phyloP scores from a whole-genome alignment of 1,139 yeast genomes.

The Yamadazyma triangularis region DNA sequence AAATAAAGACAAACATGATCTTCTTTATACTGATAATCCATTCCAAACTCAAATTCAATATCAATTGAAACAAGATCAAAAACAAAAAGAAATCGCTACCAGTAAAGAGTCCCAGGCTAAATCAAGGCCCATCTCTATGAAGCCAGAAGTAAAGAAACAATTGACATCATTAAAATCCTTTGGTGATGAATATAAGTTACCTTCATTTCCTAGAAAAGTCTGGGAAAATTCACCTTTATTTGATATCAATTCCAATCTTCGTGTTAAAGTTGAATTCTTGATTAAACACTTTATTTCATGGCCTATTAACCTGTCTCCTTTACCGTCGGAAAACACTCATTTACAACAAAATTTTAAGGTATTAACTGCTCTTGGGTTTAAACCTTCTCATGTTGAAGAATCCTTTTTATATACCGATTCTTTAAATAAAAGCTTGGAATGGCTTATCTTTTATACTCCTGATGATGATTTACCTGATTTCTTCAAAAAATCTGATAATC shows the following conservation, averaged over 20 bases:
- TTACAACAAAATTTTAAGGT: constrained; percentile 12
- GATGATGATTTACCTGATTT: constrained; percentile 83
- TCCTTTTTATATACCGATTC: constrained; percentile 57
- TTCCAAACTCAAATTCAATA: constrained; percentile 48
- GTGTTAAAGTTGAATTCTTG: constrained; percentile 52
- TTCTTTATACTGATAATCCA: constrained; percentile 64
- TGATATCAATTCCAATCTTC: constrained; percentile 44
- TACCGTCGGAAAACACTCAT: constrained; percentile 7
- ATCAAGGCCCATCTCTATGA: not conserved
- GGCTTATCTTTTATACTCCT: constrained; percentile 84
- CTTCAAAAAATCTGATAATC: constrained; percentile 43
- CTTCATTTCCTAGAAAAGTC: constrained; percentile 29
- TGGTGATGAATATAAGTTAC: not conserved
- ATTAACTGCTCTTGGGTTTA: constrained; percentile 57
- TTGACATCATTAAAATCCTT: not conserved
- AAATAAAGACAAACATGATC: constrained; percentile 49
- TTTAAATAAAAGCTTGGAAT: constrained; percentile 62
- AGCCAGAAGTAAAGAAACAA: not conserved
- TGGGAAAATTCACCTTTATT: constrained; percentile 64
- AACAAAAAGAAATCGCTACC: constrained; percentile 3
- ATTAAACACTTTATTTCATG: constrained; percentile 53
- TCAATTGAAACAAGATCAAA: constrained; percentile 16
- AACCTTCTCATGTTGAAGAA: constrained; percentile 65
- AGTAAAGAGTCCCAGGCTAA: constrained; percentile 2
- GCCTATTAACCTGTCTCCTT: constrained; percentile 14